Base-by-base conservation (phyloP, 2,329 filamentous ascomycete genomes). In the Scedosporium aurantiacum region DNA sequence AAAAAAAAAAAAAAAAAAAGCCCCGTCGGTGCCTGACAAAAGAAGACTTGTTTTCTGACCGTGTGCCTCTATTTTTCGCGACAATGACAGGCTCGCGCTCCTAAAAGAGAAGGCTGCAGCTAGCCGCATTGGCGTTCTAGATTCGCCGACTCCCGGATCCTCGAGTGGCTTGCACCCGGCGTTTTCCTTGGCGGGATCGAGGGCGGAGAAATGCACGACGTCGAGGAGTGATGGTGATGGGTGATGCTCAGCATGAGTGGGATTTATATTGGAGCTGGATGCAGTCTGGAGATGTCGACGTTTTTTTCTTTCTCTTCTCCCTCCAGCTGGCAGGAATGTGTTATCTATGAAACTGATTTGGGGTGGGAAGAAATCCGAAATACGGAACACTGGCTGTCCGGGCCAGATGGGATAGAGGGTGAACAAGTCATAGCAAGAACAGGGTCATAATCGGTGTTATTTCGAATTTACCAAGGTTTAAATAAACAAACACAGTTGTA, bases 61-160 rank as follows among this genome's bases (percentile, higher is more conserved):
- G 23, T 54, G 23, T 54, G n/a, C 4, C 21, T 32, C 10, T 37
- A 3, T 37, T 37, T 37, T 12, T 37, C 32, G 32, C 10, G 32
- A 10, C 10, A 37, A 37, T 37, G 16, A 56, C 60, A 82, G 79
- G 64, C 73, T 82, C 65, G 68, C 73, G 37, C 72, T 79, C 64
- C 73, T 82, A 63, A 79, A 79, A 66, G 79, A 82, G 69, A 78
- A 82, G 68, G 80, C 78, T 5, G 76, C 75, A 21, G 78, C 79
- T 55, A 76, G 75, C 67, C 74, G 77, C 64, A 73, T 82, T 60
- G 76, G 78, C 64, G 72, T 79, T 65, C 72, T 74, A 60, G 74
- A 78, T 54, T 21, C 32, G 7, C 27, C 54, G 32, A 43, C 23
- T n/a, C 32, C 57, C 14, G 37, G 41, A 21, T 43, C 37, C 57